These are phyloP conservation scores for Coelastrella sp. DNA, from an alignment of 139 green algal species.

Conservation along the genomic window DNA sequence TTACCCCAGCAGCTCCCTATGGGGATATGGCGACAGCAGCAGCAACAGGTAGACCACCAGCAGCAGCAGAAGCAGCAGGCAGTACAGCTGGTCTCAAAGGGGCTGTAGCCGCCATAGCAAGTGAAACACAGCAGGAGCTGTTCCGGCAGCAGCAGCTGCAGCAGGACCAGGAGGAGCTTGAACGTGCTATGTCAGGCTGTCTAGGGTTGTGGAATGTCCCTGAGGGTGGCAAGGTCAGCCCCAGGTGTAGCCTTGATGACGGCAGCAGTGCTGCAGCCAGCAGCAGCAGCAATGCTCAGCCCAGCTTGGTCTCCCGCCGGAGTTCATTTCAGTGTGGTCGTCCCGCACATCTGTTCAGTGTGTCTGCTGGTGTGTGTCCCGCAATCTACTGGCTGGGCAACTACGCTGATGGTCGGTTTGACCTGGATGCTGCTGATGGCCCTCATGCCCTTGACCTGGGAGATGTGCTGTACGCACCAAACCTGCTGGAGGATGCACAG, in stretches of 20 bases:
- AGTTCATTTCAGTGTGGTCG: neutral
- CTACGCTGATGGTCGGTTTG: conserved; percentile 50
- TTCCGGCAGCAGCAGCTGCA: conserved; percentile 34
- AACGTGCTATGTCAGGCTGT: conserved; percentile 32
- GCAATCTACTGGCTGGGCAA: conserved; percentile 69
- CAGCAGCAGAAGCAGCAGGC: neutral
- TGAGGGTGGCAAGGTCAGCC: neutral
- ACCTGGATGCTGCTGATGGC: conserved; percentile 52
- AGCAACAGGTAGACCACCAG: neutral
- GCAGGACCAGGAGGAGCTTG: conserved; percentile 25
- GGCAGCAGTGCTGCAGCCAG: neutral
- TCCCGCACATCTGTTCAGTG: conserved; percentile 58
- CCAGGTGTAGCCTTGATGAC: neutral
- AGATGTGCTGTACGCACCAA: conserved; percentile 76
- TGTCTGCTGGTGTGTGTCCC: conserved; percentile 65
- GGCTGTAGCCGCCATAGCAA: neutral
- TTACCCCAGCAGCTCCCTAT: neutral
- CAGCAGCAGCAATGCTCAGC: conserved; percentile 26
- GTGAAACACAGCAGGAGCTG: neutral
- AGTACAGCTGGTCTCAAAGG: neutral
- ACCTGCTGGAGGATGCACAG: conserved; percentile 61
- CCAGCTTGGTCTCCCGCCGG: neutral
- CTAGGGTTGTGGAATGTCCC: neutral
- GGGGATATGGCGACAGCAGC: neutral
- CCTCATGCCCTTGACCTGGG: conserved; percentile 71